A percentile compares a stretch with the other conserved stretches of the same genome.
These are phyloP conservation scores for Cladosporium colombiae DNA, from an alignment of 2,329 filamentous ascomycete genomes.

Conservation along the genomic window DNA sequence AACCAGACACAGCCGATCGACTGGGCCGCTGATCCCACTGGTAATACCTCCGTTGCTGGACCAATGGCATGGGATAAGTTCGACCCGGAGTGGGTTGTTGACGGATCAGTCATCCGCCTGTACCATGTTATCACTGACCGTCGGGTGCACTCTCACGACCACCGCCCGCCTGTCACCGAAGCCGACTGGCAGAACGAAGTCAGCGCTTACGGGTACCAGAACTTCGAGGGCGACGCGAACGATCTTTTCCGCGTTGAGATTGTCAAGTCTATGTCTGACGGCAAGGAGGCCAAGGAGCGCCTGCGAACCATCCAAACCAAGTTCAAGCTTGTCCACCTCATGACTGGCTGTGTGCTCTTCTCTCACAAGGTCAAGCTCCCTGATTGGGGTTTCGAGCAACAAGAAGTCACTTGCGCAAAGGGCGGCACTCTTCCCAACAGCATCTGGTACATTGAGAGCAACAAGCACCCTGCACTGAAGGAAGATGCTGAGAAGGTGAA, in stretches of 20 bases:
- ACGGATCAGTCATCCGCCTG: constrained; percentile 78
- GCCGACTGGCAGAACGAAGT: constrained; percentile 59
- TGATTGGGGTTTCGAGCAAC: constrained; percentile 96
- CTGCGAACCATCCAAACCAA: constrained; percentile 94
- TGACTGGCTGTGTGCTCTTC: constrained; percentile 95
- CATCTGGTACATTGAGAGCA: constrained; percentile 93
- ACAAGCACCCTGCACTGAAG: constrained; percentile 77
- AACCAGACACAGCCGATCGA: constrained; percentile 90
- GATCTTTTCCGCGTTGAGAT: constrained; percentile 96
- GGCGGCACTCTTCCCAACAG: constrained; percentile 93
- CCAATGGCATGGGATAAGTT: constrained; percentile 80
- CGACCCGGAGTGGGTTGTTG: constrained; percentile 68
- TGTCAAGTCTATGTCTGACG: constrained; percentile 82
- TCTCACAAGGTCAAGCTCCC: constrained; percentile 99
- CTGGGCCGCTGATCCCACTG: constrained; percentile 38
- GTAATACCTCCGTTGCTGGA: constrained; percentile 74
- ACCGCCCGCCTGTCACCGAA: constrained; percentile 82
- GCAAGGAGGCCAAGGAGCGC: constrained; percentile 75
- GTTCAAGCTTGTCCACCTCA: constrained; percentile 90
- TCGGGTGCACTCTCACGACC: constrained; percentile 93
- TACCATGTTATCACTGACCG: constrained; percentile 84
- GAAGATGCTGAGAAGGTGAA: constrained; percentile 87
- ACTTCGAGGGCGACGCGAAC: constrained; percentile 95
- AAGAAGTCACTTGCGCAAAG: constrained; percentile 96
- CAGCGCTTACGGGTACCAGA: constrained; percentile 95